Base-by-base conservation (phyloP, 2,329 filamentous ascomycete genomes). In the Cryphonectria radicalis region DNA sequence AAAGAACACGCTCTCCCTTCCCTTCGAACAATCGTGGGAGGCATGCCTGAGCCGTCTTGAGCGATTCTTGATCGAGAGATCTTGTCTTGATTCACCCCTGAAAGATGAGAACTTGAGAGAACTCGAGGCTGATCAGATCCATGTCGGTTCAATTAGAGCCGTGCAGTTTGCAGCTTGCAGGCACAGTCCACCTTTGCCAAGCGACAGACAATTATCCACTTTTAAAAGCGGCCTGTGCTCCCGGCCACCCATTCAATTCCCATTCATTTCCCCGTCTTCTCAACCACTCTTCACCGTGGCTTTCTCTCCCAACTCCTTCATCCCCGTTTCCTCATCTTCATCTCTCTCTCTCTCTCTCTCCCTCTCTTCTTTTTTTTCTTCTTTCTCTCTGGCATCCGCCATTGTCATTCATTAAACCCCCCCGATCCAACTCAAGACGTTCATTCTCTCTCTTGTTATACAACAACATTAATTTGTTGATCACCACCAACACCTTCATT, bases 341-440 rank as follows among this genome's bases (percentile, higher is more conserved):
- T n/a, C 37, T 32, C n/a, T 28, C 17, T 55, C 35, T 32, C 50
- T 42, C 40, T 22, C 32, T 46, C 78, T 77, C 75, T 76, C 81
- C n/a, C n/a, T n/a, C n/a, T n/a, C n/a, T n/a, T n/a, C n/a, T n/a
- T n/a, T 81, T 82, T 79, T 80, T 82, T 79, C 80, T 32, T 32
- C 3, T 4, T 81, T 82, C 79, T 80, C 81, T 79, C 80, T 80
- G 82, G 82, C 82, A 80, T 81, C 82, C 83, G 83, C 85, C 85
- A 85, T 81, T 78, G 85, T 87, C 87, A 87, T 84, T 89, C 86
- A 81, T 89, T 89, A 84, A 77, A 78, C 76, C 37, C 37, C 37
- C 10, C 37, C 37, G 80, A 75, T 63, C 67, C 70, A 71, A 70
- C 74, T 74, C 66, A n/a, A 46, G 68, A 73, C 75, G 78, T 76